phyloP scores from a whole-genome alignment of 1,284 basidiomycete genomes.

The Ceratorhiza oryzae-sativae region DNA sequence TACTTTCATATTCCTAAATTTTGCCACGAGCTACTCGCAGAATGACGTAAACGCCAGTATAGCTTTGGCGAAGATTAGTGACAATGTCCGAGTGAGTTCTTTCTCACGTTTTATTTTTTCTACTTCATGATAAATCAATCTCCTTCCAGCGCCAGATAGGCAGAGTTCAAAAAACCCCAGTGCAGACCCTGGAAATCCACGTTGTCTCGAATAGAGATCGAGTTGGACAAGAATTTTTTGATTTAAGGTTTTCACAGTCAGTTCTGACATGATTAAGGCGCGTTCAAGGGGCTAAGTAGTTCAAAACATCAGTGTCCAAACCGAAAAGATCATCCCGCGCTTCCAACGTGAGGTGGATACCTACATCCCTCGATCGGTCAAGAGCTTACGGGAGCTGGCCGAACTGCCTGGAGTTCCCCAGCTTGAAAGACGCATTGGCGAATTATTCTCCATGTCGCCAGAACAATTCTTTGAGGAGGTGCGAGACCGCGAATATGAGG shows the following conservation, averaged over 20 bases:
- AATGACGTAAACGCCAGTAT: conserved; percentile 64
- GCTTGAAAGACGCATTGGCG: not conserved
- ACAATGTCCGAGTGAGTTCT: conserved; percentile 57
- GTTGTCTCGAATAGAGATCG: conserved; percentile 71
- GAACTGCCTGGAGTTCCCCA: not conserved
- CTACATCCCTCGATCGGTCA: conserved; percentile 21
- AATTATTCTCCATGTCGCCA: conserved; percentile 7
- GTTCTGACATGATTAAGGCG: conserved; percentile 45
- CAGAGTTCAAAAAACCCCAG: conserved; percentile 59
- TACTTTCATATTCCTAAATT: conserved; percentile 65
- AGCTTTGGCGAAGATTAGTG: conserved; percentile 66
- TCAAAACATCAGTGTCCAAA: conserved; percentile 58
- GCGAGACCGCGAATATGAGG: not conserved
- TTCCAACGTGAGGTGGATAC: conserved; percentile 54
- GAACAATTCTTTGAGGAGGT: conserved; percentile 18
- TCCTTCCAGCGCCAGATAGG: conserved; percentile 62
- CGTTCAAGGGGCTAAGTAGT: not conserved
- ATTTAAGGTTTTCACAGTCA: conserved; percentile 70
- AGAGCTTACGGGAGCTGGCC: not conserved
- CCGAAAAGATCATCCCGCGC: conserved; percentile 61
- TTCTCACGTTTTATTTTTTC: no score
- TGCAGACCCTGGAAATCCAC: conserved; percentile 65
- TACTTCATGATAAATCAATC: not conserved
- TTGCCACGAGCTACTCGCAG: conserved; percentile 56
- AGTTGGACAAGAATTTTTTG: conserved; percentile 67